A percentile compares a stretch with the other conserved stretches of the same genome.
These are phyloP conservation scores for Mollisiaceae sp. DNA, from an alignment of 2,329 filamentous ascomycete species.

Conservation along the genomic window DNA sequence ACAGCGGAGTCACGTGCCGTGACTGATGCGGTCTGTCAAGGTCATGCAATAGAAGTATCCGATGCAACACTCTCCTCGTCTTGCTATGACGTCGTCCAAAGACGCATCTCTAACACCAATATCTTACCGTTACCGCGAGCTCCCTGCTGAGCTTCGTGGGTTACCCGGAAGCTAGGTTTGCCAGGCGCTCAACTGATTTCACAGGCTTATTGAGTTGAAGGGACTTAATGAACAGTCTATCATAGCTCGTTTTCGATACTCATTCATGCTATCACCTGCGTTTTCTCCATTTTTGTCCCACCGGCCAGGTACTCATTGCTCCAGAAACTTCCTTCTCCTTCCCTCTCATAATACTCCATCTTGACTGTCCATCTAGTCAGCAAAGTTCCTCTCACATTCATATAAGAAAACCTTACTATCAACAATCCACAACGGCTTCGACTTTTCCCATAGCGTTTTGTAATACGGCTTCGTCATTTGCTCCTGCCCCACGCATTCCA, in stretches of 20 bases:
- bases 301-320: constrained; percentile 17
- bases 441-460: not conserved
- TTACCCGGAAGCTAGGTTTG: not conserved
- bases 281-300: constrained; percentile 18
- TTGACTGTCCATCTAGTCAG: not conserved
- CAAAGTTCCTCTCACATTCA: not conserved
- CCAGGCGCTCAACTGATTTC: not conserved
- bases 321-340: constrained; percentile 17
- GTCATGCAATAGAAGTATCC: no score
- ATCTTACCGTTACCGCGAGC: not conserved
- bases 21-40: no score
- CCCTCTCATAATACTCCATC: constrained; percentile 21
- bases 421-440: constrained; percentile 5
- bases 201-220: no score
- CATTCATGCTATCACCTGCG: constrained; percentile 6
- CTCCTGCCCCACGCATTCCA: not conserved
- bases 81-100: not conserved
- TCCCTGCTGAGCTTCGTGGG: not conserved
- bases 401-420: not conserved
- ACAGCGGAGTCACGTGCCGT: no score
- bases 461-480: constrained; percentile 13
- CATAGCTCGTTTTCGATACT: no score
- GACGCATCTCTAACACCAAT: not conserved
- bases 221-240: no score
- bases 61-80: no score